Evolutionary conservation across 139 green algal species (phyloP).

Genomic region (Chlorella ohadii): DNA sequence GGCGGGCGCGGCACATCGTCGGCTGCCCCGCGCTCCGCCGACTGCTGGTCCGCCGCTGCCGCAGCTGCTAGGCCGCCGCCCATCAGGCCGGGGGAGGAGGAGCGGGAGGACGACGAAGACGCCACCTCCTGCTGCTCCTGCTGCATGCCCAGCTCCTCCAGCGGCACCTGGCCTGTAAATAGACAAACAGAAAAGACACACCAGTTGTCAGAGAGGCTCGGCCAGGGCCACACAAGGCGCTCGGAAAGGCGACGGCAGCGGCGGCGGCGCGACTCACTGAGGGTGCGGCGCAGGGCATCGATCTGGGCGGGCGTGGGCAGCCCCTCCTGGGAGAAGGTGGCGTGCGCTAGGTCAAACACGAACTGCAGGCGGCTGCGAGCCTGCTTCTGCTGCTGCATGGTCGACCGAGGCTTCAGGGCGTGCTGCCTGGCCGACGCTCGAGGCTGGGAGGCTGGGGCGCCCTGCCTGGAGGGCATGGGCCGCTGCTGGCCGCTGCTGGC

Average conservation of each 20-base stretch:
- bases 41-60: neutral
- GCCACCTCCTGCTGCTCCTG: neutral
- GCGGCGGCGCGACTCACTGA: slow-evolving; percentile 32
- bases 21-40: neutral
- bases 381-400: no score
- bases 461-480: no score
- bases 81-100: slow-evolving; percentile 4
- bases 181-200: no score
- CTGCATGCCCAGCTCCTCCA: slow-evolving; percentile 41
- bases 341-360: slow-evolving; percentile 31
- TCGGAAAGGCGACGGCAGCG: no score
- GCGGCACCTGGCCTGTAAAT: slow-evolving; percentile 26
- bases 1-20: neutral
- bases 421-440: no score
- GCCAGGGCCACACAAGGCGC: no score
- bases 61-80: slow-evolving; percentile 6
- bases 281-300: slow-evolving; percentile 1
- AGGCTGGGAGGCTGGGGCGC: no score
- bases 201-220: no score
- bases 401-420: no score
- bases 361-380: slow-evolving; percentile 19
- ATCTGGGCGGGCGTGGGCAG: slow-evolving; percentile 15
- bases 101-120: neutral
- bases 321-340: slow-evolving; percentile 11
- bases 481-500: no score